Percentiles rank a stretch among this genome's conserved stretches.
These are phyloP conservation scores for Fusarium sp. DNA, from an alignment of 2,329 filamentous ascomycete genomes.

Conservation along the genomic window DNA sequence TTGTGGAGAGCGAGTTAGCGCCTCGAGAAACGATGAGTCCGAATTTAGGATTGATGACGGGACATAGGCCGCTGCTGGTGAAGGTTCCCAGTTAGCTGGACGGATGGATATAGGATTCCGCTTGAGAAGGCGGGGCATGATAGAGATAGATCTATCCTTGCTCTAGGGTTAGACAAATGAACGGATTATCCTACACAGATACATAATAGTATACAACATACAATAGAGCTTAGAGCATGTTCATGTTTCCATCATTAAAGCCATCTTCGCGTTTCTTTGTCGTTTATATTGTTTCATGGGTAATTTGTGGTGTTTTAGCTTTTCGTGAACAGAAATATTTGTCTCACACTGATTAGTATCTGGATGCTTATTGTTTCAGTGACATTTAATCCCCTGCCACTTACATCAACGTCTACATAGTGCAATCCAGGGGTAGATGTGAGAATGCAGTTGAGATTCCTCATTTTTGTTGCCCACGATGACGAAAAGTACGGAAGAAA, in stretches of 20 bases:
- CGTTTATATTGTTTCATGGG: not conserved
- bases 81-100: slow-evolving; percentile 36
- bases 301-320: not conserved
- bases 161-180: slow-evolving; percentile 46
- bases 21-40: slow-evolving; percentile 39
- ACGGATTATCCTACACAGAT: slow-evolving; percentile 40
- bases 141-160: slow-evolving; percentile 44
- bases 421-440: not conserved
- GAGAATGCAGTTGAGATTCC: not conserved
- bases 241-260: slow-evolving; percentile 5
- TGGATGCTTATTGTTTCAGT: slow-evolving; percentile 15
- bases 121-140: slow-evolving; percentile 34
- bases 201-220: slow-evolving; percentile 39
- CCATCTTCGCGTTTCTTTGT: not conserved
- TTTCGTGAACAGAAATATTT: not conserved
- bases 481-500: not conserved
- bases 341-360: not conserved
- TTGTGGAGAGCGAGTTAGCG: slow-evolving; percentile 37
- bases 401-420: slow-evolving; percentile 29
- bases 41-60: slow-evolving; percentile 45
- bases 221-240: slow-evolving; percentile 29
- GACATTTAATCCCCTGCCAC: slow-evolving; percentile 23
- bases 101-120: slow-evolving; percentile 37
- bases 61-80: slow-evolving; percentile 38
- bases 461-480: not conserved